Conservation (phyloP, 108 stramenopile genomes). For the Cylindrotheca closterium region DNA sequence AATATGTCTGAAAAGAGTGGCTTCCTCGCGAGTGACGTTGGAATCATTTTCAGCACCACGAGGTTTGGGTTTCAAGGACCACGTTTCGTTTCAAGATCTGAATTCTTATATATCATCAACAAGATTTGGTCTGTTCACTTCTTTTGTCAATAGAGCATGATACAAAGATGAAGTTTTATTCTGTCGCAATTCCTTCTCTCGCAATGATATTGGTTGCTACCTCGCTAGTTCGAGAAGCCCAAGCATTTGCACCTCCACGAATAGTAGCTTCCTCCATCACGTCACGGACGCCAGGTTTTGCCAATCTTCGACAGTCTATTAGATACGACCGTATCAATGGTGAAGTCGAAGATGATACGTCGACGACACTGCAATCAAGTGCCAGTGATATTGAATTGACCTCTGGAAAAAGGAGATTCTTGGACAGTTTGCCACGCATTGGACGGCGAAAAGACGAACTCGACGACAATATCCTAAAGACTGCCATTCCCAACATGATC, state of each 20-base stretch:
- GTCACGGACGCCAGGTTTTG: background rate
- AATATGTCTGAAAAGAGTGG: background rate
- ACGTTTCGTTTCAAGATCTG: too few species aligned
- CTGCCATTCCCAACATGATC: conserved; percentile 65
- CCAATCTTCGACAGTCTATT: background rate
- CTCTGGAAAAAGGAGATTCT: conserved; percentile 4
- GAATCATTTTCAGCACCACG: background rate
- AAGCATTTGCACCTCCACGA: background rate
- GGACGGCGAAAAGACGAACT: conserved; percentile 5
- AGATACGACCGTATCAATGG: background rate
- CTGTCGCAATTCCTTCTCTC: background rate
- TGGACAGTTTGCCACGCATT: background rate
- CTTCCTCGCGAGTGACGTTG: background rate
- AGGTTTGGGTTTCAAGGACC: too few species aligned
- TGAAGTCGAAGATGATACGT: background rate
- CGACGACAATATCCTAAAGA: conserved; percentile 52
- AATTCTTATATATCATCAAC: background rate
- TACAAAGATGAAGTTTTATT: background rate
- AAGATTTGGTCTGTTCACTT: background rate
- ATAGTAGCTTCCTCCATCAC: background rate
- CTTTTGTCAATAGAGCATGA: background rate
- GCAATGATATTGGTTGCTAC: background rate
- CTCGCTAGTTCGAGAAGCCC: background rate
- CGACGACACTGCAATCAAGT: background rate
- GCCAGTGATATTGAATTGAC: background rate